Base-by-base conservation (phyloP, 23 red algal species). In the Agarophyton chilense region DNA sequence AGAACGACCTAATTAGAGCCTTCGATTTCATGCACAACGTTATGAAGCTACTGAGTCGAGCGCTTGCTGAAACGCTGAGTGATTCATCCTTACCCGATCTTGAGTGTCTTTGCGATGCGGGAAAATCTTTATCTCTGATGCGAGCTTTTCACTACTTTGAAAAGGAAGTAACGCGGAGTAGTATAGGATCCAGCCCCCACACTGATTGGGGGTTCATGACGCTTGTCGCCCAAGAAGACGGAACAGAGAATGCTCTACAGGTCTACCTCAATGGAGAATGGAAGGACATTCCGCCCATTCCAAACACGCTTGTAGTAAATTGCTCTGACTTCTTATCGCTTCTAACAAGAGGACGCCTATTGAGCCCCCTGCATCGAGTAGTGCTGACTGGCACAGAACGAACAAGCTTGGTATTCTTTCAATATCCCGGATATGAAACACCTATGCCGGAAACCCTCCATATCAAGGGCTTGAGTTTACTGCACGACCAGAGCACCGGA, bases 141-240 rank as follows among this genome's bases (percentile, higher is more conserved):
- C 72, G 86, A 55, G 86, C 56, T 25, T 78, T 90, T 46, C 75
- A 90, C 73, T 90, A 90, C 49, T 63, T 61, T 55, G 86, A 65
- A 22, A 53, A 41, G 28, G 13, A 64, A 11, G 52, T 10, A 4
- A 22, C 2, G 26, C 43, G 29, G 28, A 72, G 47, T 10, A 31
- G 47, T 9, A 78, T 52, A 4, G 86, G 86, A 31, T 80, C 73
- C 16, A 57, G 56, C 44, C 10, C 71, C 21, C 86, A 90, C 28
- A 90, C 86, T 14, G 86, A 90, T 66, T 90, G 86, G 86, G 86
- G 86, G 2, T 67, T 80, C 41, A 54, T 63, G 29, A 90, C 86
- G 2, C 34, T 90, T 25, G 66, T 90, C 8, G 73, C 73, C 7
- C 86, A 79, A 34, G 54, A 64, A 55, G 71, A 33, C 46, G 86